Evolutionary conservation across 2,329 filamentous ascomycete genomes (phyloP).

Genomic region (Colletotrichum sp.): DNA sequence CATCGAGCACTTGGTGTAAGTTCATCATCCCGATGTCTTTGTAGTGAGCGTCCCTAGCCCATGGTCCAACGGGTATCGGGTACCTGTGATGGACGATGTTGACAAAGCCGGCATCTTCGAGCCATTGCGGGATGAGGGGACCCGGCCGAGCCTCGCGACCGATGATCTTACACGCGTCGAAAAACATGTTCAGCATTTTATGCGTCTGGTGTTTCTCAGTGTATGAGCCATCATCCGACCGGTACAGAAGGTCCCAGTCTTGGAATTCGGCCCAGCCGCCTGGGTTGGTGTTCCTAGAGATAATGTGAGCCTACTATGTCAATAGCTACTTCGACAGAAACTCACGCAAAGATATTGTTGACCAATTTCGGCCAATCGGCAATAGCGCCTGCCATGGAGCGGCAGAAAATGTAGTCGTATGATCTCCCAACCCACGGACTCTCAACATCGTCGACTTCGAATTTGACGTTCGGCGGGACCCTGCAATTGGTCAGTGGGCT

Average conservation of each 20-base stretch:
- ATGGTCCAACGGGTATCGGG: constrained; percentile 37
- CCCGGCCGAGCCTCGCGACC: constrained; percentile 34
- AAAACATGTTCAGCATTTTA: constrained; percentile 20
- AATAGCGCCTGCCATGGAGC: neutral
- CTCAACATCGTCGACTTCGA: constrained; percentile 69
- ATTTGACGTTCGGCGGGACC: constrained; percentile 68
- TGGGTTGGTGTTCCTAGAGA: constrained; percentile 32
- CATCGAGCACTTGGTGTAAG: constrained; percentile 20
- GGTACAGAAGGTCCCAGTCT: constrained; percentile 22
- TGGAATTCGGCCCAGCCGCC: constrained; percentile 35
- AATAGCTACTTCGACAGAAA: fast-evolving
- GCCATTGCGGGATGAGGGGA: constrained; percentile 30
- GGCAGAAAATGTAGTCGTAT: constrained; percentile 35
- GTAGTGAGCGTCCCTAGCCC: constrained; percentile 35
- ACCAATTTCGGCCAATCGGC: neutral
- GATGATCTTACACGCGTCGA: constrained; percentile 24
- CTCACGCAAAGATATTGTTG: neutral
- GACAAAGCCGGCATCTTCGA: constrained; percentile 41
- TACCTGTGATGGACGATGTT: constrained; percentile 34
- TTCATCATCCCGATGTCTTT: constrained; percentile 33
- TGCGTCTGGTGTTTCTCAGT: neutral
- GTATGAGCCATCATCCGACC: constrained; percentile 26
- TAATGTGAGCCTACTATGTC: fast-evolving
- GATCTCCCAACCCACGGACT: constrained; percentile 44
- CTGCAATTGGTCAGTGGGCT: neutral